Percentiles rank a stretch among this genome's conserved stretches.
phyloP scores from a whole-genome alignment of 1,284 basidiomycete species.

The Hemileia vastatrix region DNA sequence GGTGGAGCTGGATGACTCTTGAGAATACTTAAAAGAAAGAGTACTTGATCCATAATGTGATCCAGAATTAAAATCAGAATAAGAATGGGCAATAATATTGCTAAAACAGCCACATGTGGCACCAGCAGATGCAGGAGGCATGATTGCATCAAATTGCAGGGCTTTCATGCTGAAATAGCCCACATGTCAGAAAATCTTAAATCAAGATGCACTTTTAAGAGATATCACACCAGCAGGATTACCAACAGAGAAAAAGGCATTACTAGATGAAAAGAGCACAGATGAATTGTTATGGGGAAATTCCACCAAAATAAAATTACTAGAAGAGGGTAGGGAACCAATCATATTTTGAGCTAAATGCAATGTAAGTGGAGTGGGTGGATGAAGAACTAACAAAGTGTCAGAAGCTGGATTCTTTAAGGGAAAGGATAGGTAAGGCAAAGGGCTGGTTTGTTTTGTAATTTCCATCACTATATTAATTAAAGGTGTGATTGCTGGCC shows the following conservation, averaged over 20 bases:
- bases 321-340: constrained; percentile 27
- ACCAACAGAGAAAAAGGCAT: too few species aligned
- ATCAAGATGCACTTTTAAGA: constrained; percentile 30
- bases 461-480: constrained; percentile 61
- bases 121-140: constrained; percentile 50
- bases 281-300: too few species aligned
- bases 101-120: constrained; percentile 11
- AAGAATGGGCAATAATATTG: constrained; percentile 12
- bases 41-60: too few species aligned
- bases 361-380: constrained; percentile 37
- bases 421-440: too few species aligned
- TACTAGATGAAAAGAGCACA: too few species aligned
- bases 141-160: constrained; percentile 70
- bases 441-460: too few species aligned
- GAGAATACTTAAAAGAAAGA: too few species aligned
- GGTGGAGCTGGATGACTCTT: too few species aligned
- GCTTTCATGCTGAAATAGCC: constrained; percentile 87
- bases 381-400: constrained; percentile 25
- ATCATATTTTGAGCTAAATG: constrained; percentile 33
- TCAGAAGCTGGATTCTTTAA: constrained; percentile 26
- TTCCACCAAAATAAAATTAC: constrained; percentile 18
- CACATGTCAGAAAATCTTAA: constrained; percentile 65
- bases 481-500: constrained; percentile 67
- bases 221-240: too few species aligned
- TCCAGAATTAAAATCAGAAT: constrained; percentile 8